Conservation (phyloP, 1,139 yeast species). For the Scheffersomyces segobiensis region DNA sequence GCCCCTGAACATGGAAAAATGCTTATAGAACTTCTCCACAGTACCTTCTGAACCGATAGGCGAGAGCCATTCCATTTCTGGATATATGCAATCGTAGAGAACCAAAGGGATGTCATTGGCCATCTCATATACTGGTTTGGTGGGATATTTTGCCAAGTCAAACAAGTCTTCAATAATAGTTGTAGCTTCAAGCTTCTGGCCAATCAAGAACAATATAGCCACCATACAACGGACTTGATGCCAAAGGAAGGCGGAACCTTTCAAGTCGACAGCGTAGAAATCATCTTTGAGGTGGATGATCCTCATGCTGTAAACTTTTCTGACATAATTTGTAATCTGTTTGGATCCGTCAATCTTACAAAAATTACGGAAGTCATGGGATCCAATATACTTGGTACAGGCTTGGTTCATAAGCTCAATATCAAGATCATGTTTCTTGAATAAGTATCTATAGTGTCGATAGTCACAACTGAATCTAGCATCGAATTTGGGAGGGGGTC, state of each 20-base stretch:
- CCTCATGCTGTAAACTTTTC: conserved; percentile 57
- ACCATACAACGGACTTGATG: conserved; percentile 98
- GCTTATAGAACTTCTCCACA: conserved; percentile 19
- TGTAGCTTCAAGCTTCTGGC: conserved; percentile 72
- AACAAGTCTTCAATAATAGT: conserved; percentile 58
- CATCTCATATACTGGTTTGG: conserved; percentile 83
- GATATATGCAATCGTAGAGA: conserved; percentile 81
- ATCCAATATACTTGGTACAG: conserved; percentile 65
- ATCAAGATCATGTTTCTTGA: conserved; percentile 57
- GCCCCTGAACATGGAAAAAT: conserved; percentile 31
- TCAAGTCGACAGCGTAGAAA: conserved; percentile 69
- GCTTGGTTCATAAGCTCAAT: conserved; percentile 69
- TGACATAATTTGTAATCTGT: conserved; percentile 73
- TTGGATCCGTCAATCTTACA: conserved; percentile 94
- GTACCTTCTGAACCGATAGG: conserved; percentile 15
- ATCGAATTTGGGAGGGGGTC: conserved; percentile 83
- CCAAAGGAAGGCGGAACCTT: conserved; percentile 94
- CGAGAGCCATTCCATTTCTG: conserved; percentile 65
- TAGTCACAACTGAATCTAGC: conserved; percentile 87
- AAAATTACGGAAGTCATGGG: conserved; percentile 89
- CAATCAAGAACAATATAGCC: conserved; percentile 76
- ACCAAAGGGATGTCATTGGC: conserved; percentile 92
- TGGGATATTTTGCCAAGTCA: conserved; percentile 57
- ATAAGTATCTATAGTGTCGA: conserved; percentile 85
- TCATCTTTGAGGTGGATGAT: conserved; percentile 48